A percentile compares a stretch with the other conserved stretches of the same genome.
phyloP scores from a whole-genome alignment of 352 stramenopile genomes.

The Pseudoperonospora humuli region DNA sequence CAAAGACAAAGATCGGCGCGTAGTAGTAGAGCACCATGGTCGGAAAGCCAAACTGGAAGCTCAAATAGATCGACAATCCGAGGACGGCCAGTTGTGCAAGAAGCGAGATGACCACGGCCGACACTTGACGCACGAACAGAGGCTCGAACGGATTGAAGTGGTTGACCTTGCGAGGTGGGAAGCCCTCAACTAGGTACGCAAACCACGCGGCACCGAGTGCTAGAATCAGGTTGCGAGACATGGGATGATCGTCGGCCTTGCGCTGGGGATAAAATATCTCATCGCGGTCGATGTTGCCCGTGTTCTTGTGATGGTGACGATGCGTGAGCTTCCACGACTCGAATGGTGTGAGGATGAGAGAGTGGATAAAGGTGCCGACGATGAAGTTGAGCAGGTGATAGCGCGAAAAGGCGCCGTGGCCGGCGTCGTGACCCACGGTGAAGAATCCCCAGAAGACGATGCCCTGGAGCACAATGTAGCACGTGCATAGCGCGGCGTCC shows the following conservation, averaged over 20 bases:
- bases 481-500: conserved; percentile 36
- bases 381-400: conserved; percentile 73
- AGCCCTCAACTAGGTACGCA: conserved; percentile 64
- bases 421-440: conserved; percentile 73
- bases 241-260: conserved; percentile 38
- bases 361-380: conserved; percentile 72
- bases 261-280: conserved; percentile 80
- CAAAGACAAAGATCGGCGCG: conserved; percentile 65
- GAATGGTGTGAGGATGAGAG: conserved; percentile 73
- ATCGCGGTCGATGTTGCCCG: conserved; percentile 78
- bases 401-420: conserved; percentile 72
- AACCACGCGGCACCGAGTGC: conserved; percentile 60
- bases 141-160: conserved; percentile 78
- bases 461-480: conserved; percentile 66
- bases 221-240: conserved; percentile 42
- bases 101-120: conserved; percentile 58
- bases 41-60: conserved; percentile 37
- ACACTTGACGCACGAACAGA: conserved; percentile 54
- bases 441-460: conserved; percentile 83
- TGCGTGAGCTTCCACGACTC: conserved; percentile 77
- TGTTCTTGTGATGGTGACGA: conserved; percentile 85
- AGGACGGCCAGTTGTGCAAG: conserved; percentile 33
- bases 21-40: conserved; percentile 78
- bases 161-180: conserved; percentile 65
- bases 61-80: conserved; percentile 32